Conservation (phyloP, 192 early-diverging fungal genomes). For the Chytriomyces sp. region DNA sequence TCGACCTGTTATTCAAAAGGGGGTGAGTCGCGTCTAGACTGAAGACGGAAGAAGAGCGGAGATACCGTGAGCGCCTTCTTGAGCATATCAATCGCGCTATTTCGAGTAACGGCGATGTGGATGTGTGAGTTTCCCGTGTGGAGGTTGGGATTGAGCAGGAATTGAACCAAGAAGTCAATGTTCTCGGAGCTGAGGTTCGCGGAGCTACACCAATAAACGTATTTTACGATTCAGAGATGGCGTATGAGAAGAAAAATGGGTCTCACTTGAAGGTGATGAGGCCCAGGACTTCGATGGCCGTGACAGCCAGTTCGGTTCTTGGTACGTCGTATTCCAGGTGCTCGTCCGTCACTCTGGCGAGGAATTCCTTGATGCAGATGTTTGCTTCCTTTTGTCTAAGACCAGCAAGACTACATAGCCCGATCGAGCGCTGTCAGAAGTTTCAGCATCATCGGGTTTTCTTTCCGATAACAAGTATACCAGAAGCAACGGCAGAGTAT, state of each 20-base stretch:
- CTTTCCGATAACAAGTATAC: no score
- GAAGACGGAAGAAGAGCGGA: background rate
- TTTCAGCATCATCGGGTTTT: no score
- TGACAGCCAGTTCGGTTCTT: constrained; percentile 7
- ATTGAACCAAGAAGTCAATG: constrained; percentile 3
- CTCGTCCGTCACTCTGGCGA: constrained; percentile 7
- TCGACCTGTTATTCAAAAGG: background rate
- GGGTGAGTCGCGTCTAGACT: background rate
- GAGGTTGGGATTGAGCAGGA: background rate
- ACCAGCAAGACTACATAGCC: background rate
- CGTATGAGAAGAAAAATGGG: background rate
- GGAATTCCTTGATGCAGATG: background rate
- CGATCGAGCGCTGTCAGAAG: background rate
- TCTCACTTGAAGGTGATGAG: constrained; percentile 10
- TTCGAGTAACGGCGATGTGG: constrained; percentile 7
- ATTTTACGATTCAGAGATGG: background rate
- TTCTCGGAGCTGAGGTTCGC: background rate
- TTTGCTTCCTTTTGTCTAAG: background rate
- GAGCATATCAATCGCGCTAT: constrained; percentile 21
- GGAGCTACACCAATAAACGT: background rate
- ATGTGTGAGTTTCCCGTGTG: constrained; percentile 16
- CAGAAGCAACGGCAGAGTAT: constrained; percentile 9
- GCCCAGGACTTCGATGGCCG: constrained; percentile 8
- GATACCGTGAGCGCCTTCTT: background rate
- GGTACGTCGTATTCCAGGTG: constrained; percentile 25